phyloP scores from a whole-genome alignment of 2,329 filamentous ascomycete genomes.

The Monascus ruber region DNA sequence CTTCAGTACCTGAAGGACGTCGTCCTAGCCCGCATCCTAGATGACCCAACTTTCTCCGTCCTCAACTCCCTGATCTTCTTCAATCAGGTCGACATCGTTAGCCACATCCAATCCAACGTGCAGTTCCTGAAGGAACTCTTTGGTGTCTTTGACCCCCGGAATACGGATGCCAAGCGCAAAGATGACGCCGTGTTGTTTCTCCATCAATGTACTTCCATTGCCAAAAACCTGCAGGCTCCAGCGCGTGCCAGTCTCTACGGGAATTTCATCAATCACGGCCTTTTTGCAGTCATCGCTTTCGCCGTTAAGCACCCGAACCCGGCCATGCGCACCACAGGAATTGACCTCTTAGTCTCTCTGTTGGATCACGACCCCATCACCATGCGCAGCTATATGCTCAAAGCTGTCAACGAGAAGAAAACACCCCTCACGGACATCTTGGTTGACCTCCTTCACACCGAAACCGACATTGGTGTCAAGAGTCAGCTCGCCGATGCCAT shows the following conservation, averaged over 20 bases:
- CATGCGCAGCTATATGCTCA: constrained; percentile 87
- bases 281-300: constrained; percentile 84
- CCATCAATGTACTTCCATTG: constrained; percentile 87
- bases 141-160: constrained; percentile 61
- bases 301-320: constrained; percentile 78
- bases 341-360: constrained; percentile 83
- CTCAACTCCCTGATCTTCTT: constrained; percentile 98
- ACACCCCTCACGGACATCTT: constrained; percentile 80
- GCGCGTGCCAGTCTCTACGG: constrained; percentile 72
- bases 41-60: constrained; percentile 95
- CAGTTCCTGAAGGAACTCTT: constrained; percentile 78
- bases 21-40: constrained; percentile 88
- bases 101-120: constrained; percentile 76
- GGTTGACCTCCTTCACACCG: constrained; percentile 80
- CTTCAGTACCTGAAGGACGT: constrained; percentile 96
- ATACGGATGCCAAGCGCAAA: constrained; percentile 57
- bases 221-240: constrained; percentile 83
- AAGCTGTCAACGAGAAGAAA: constrained; percentile 77
- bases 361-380: constrained; percentile 93
- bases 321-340: constrained; percentile 77
- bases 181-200: constrained; percentile 95
- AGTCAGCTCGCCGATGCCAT: constrained; percentile 91
- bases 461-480: constrained; percentile 88
- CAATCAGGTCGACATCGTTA: constrained; percentile 96
- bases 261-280: constrained; percentile 78